Base-by-base conservation (phyloP, 495 filamentous ascomycete genomes). In the Articulospora tetracladia region DNA sequence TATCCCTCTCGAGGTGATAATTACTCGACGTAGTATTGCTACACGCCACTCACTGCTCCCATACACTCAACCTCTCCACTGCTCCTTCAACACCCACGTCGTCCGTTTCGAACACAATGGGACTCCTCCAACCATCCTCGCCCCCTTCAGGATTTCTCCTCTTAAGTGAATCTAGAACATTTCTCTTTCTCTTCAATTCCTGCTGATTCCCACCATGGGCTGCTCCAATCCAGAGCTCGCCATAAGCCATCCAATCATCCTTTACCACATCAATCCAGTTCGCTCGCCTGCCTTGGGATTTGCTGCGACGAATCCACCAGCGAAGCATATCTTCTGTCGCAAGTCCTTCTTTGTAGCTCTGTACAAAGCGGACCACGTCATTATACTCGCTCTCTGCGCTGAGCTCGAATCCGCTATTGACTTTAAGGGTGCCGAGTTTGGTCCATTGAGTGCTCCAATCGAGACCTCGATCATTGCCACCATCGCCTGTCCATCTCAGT, bases 401-500 rank as follows among this genome's bases (percentile, higher is more conserved):
- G 2, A 68, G 56, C 2, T 24, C 10, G 19, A 55, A 24, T 3
- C 51, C 63, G 24, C 36, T 57, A 26, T 28, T 20, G 4, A 66
- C 19, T n/a, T 34, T 28, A 0, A 68, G 30, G 1, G 26, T 59
- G 3, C 19, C 25, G 6, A 69, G 28, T 48, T 59, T 63, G 3
- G 53, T 24, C 63, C 63, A 69, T 24, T 59, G 46, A 20, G 4
- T n/a, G 11, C 28, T 28, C 66, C 66, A 69, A 17, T 69, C 64
- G 0, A 69, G 24, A n/a, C 66, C 66, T 0, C 15, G 13, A 4
- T 30, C 55, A 19, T 49, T 28, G 15, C 20, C 36, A 32, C 17
- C 48, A 4, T 49, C 72, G 19, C 51, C 51, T 20, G 12, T 53
- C 65, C 77, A 82, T 13, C 65, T 71, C n/a, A 96, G 70, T 0